Percentiles rank a stretch among this genome's conserved stretches.
Conservation (phyloP, 371 early-diverging fungal genomes). For the Syncephalis plumigaleata region DNA sequence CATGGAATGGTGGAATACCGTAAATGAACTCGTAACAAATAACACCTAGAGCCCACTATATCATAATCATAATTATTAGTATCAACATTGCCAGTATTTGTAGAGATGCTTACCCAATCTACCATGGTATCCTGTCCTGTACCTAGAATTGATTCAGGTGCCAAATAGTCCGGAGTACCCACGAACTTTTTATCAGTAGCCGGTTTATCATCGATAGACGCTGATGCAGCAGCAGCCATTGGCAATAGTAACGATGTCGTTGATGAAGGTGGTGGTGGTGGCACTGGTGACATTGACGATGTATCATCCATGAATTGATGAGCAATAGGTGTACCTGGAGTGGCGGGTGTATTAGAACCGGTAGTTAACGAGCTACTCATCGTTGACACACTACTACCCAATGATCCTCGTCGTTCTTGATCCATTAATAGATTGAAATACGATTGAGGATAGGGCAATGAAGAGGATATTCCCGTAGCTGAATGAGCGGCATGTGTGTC, state of each 20-base stretch:
- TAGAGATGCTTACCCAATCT: conserved; percentile 54
- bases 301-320: no score
- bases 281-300: no score
- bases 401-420: conserved; percentile 7
- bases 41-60: conserved; percentile 78
- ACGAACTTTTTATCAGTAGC: conserved; percentile 22
- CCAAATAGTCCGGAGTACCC: conserved; percentile 96
- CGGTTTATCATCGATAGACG: conserved; percentile 11
- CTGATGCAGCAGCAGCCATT: conserved; percentile 10
- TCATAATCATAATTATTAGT: conserved; percentile 2
- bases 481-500: no score
- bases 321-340: conserved; percentile 1
- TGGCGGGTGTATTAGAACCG: conserved; percentile 5
- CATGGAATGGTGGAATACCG: conserved; percentile 80
- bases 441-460: neutral
- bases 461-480: no score
- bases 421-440: conserved; percentile 2
- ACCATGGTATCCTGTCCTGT: conserved; percentile 71
- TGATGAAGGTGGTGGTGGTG: no score
- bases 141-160: conserved; percentile 85
- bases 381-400: conserved; percentile 3
- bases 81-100: neutral
- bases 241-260: conserved; percentile 9
- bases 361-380: neutral
- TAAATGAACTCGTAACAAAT: conserved; percentile 81